Evolutionary conservation across 2,329 filamentous ascomycete genomes (phyloP), one percentile per base, ranked within the genome.

Genomic region (Nectriaceae sp.): DNA sequence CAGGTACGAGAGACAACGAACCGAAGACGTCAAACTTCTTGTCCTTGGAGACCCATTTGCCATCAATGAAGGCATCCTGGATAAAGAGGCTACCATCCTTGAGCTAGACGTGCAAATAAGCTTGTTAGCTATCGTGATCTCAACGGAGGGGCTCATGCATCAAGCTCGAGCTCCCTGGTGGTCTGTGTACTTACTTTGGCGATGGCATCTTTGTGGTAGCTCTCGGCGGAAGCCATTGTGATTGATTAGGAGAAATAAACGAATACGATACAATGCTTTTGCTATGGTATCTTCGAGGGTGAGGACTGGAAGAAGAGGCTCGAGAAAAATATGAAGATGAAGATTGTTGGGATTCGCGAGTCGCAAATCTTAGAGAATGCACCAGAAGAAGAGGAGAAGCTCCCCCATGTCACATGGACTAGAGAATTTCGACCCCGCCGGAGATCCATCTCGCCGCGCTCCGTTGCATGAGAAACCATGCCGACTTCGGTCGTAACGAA

Each of bases 21-120:
- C 59, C 60, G 29, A 63, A 63, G 21, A 63, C 60, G 19, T 63
- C 60, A 8, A 63, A 63, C 44, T 61, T 63, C 49, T 60, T 59
- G n/a, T 63, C 58, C 48, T 63, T 63, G 45, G 56, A 18, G 21
- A 60, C 58, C 60, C 60, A 63, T 54, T 60, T 50, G 15, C 60
- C 60, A 36, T 63, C 57, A 16, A 63, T 62, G 44, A 63, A 63
- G 38, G 60, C 60, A 26, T 63, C 58, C 40, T 63, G 58, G 21
- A 63, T 63, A 52, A 63, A 63, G 31, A 63, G 60, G 40, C 55
- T 59, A 46, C 52, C 49, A 46, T 63, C 52, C 50, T 62, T 62
- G 40, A 62, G 60, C 60, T 62, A 20, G 38, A 37, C 26, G 48
- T 16, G 46, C 19, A 22, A 2, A 47, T 24, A 18, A 24, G 16